Base-by-base conservation (phyloP, 2,329 filamentous ascomycete genomes). In the Gliomastix tumulicola region DNA sequence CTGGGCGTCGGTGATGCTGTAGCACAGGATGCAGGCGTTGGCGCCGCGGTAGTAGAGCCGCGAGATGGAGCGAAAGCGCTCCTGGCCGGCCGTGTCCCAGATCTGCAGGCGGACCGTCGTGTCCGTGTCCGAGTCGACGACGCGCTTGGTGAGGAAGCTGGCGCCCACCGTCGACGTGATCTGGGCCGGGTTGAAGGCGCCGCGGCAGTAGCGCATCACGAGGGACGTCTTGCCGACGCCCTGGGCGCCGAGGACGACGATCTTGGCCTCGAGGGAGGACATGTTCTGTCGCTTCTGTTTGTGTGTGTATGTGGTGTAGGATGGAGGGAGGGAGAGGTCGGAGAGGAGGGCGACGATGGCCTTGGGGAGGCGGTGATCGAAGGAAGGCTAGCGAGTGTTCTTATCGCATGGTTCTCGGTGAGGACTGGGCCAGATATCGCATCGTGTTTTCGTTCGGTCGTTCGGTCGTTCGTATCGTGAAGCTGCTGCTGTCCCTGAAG, bases 1-100 rank as follows among this genome's bases (percentile, higher is more conserved):
- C 49, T 79, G 67, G 42, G 83, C 81, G 58, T 89, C 84, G 42
- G 88, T 94, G 57, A 96, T 94, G 66, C 86, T 86, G 68, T 96
- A 96, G 71, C 89, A 95, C 32, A 96, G 76, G 41, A 96, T 87
- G 51, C 87, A 92, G 40, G 89, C 89, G 55, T 95, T 90, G 43
- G 90, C 90, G 55, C 89, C 89, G 54, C 90, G 84, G 65, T 98
- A 98, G 69, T 97, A 97, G 37, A 98, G 78, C 39, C 89, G 83
- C 9, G 88, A 94, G 53, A 98, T 97, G 43, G 84, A 89, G 49
- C 90, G 80, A 60, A 97, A 98, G 39, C 90, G 80, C 66, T 98
- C 90, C 56, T 98, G 90, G 42, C 90, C 90, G 39, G 90, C 79
- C 69, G 56, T 38, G 56, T 96, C 89, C 89, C 89, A 96, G 48